phyloP scores from a whole-genome alignment of 257 asterid species.

The Ophiorrhiza pumila region DNA sequence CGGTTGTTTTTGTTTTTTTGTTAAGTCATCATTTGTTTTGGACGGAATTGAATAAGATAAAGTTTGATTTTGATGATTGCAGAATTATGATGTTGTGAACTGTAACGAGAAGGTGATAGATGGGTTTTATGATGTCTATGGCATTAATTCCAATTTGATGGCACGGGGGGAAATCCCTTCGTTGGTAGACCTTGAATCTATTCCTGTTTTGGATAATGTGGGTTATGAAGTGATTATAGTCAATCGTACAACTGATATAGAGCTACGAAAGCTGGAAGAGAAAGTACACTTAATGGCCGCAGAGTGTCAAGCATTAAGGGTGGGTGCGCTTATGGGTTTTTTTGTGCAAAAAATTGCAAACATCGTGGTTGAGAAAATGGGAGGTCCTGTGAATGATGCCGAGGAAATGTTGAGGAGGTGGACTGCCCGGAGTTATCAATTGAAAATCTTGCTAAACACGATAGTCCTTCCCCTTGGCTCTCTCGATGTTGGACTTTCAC shows the following conservation, averaged over 20 bases:
- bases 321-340: slow-evolving; percentile 45
- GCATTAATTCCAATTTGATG: slow-evolving; percentile 56
- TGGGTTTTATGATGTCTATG: slow-evolving; percentile 91
- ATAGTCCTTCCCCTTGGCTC: slow-evolving; percentile 78
- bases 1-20: slow-evolving; percentile 4
- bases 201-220: slow-evolving; percentile 50
- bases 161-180: slow-evolving; percentile 74
- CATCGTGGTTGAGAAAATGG: slow-evolving; percentile 80
- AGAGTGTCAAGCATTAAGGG: slow-evolving; percentile 50
- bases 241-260: slow-evolving; percentile 61
- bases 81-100: slow-evolving; percentile 80
- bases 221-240: slow-evolving; percentile 80
- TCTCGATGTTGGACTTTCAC: slow-evolving; percentile 94
- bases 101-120: slow-evolving; percentile 86
- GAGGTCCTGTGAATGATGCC: slow-evolving; percentile 88
- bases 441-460: slow-evolving; percentile 47
- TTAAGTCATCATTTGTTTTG: background rate
- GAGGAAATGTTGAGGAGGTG: slow-evolving; percentile 85
- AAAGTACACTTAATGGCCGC: slow-evolving; percentile 55
- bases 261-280: slow-evolving; percentile 79
- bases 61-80: slow-evolving; percentile 34
- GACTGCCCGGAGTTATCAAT: slow-evolving; percentile 66
- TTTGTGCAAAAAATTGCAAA: slow-evolving; percentile 76
- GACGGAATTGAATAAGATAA: background rate
- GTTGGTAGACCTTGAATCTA: slow-evolving; percentile 63